These are phyloP conservation scores for Alternaria burnsii DNA, from an alignment of 2,329 filamentous ascomycete genomes.

Conservation along the genomic window DNA sequence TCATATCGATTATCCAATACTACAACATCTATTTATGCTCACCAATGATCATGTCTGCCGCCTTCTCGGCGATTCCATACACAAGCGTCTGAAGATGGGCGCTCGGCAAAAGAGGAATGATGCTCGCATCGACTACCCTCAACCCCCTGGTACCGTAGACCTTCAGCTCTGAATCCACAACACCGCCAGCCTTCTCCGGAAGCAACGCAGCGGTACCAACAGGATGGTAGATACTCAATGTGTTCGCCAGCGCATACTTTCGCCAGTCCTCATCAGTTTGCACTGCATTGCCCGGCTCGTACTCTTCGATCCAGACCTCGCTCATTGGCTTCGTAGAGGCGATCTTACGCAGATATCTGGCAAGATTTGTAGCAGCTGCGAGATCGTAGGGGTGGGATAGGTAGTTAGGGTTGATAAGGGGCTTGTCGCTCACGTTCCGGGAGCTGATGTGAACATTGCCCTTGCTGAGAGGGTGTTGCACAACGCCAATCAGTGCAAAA, in stretches of 20 bases:
- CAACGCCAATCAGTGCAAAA: conserved; percentile 46
- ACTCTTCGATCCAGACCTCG: conserved; percentile 41
- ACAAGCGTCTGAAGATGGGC: conserved; percentile 40
- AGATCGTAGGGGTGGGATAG: conserved; percentile 40
- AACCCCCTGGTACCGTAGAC: conserved; percentile 33
- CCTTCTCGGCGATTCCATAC: conserved; percentile 42
- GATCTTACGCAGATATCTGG: conserved; percentile 40
- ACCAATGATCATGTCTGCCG: conserved; percentile 30
- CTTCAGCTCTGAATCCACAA: conserved; percentile 30
- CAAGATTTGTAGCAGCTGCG: conserved; percentile 26
- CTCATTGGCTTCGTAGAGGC: conserved; percentile 37
- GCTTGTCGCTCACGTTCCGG: conserved; percentile 32
- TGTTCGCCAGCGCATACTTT: conserved; percentile 26
- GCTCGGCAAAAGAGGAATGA: conserved; percentile 37
- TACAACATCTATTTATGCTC: conserved; percentile 8
- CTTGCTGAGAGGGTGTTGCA: conserved; percentile 47
- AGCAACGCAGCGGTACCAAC: conserved; percentile 49
- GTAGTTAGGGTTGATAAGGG: conserved; percentile 43
- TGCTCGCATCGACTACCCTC: conserved; percentile 42
- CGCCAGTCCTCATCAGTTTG: conserved; percentile 40
- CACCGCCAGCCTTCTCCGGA: conserved; percentile 33
- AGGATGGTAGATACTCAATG: conserved; percentile 43
- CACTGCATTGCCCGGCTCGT: conserved; percentile 37
- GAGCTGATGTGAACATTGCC: conserved; percentile 38
- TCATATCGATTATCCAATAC: not conserved